Conservation (phyloP, 164 flowering plant species). For the Nymphaea colorata region DNA sequence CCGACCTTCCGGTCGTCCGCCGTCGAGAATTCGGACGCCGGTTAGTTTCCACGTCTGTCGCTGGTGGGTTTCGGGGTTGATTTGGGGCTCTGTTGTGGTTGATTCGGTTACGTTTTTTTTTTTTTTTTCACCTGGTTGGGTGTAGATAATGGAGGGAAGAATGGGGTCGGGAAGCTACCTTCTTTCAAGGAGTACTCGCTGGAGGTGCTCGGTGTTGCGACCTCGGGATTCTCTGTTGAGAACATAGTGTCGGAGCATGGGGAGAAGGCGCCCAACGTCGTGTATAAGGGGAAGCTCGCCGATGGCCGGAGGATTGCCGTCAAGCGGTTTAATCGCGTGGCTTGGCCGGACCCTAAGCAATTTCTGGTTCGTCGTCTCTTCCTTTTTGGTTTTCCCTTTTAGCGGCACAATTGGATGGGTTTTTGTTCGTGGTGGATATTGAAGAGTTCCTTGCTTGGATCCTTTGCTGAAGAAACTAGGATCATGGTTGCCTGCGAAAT, state of each 20-base stretch:
- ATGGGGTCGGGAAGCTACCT: slow-evolving; percentile 28
- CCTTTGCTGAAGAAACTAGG: not conserved
- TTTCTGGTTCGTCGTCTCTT: slow-evolving; percentile 43
- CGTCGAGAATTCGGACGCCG: slow-evolving; percentile 52
- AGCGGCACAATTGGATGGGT: not conserved
- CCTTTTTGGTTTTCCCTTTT: not conserved
- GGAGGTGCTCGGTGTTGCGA: slow-evolving; percentile 62
- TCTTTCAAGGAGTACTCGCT: slow-evolving; percentile 54
- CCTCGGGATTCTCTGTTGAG: slow-evolving; percentile 58
- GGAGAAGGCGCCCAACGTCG: slow-evolving; percentile 91
- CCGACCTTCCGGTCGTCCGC: slow-evolving; percentile 47
- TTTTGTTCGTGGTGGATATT: not conserved
- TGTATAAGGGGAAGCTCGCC: slow-evolving; percentile 61
- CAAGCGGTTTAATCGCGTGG: slow-evolving; percentile 66
- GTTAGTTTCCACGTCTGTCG: slow-evolving; percentile 12
- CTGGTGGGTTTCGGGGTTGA: not conserved
- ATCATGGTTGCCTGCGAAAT: not conserved
- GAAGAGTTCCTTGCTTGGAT: not conserved
- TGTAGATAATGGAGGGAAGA: slow-evolving; percentile 47
- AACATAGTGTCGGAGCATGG: slow-evolving; percentile 94
- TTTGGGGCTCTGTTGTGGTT: not conserved
- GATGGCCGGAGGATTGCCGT: slow-evolving; percentile 61
- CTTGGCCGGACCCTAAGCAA: slow-evolving; percentile 94
- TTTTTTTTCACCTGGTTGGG: slow-evolving; percentile 1
- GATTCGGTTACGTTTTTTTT: not conserved